Percentiles rank a stretch among this genome's conserved stretches.
phyloP scores from a whole-genome alignment of 2,329 filamentous ascomycete species.

The Xylariaceae sp. region DNA sequence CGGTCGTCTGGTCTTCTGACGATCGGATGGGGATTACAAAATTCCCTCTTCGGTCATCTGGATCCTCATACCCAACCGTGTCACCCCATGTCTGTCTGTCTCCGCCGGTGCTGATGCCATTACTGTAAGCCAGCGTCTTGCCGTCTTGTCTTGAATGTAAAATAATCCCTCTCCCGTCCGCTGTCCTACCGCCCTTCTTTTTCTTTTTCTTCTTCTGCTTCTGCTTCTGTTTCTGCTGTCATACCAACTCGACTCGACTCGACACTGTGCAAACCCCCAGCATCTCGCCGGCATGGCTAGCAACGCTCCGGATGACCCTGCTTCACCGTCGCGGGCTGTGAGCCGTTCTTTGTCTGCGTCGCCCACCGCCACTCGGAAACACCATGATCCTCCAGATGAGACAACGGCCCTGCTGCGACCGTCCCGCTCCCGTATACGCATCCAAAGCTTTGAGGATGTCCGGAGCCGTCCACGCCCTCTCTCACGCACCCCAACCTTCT shows the following conservation, averaged over 20 bases:
- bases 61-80: background rate
- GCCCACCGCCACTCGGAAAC: conserved; percentile 22
- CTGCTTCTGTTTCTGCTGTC: too few relatives aligned
- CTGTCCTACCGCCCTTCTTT: background rate
- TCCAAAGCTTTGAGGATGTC: conserved; percentile 32
- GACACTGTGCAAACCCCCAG: background rate
- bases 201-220: background rate
- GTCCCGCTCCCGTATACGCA: conserved; percentile 40
- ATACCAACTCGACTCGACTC: too few relatives aligned
- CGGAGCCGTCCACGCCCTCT: conserved; percentile 25
- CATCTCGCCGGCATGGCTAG: conserved; percentile 18
- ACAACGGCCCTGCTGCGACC: conserved; percentile 40
- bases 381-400: conserved; percentile 37
- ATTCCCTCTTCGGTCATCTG: background rate
- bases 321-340: conserved; percentile 18
- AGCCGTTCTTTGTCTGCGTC: conserved; percentile 22
- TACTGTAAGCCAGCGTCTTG: background rate
- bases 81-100: background rate
- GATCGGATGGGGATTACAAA: background rate
- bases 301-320: conserved; percentile 15
- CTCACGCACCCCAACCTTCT: conserved; percentile 41
- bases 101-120: background rate
- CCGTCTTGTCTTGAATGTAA: background rate
- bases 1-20: background rate
- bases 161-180: background rate